Conservation (phyloP, 257 asterid genomes). For the Solanum etuberosum region DNA sequence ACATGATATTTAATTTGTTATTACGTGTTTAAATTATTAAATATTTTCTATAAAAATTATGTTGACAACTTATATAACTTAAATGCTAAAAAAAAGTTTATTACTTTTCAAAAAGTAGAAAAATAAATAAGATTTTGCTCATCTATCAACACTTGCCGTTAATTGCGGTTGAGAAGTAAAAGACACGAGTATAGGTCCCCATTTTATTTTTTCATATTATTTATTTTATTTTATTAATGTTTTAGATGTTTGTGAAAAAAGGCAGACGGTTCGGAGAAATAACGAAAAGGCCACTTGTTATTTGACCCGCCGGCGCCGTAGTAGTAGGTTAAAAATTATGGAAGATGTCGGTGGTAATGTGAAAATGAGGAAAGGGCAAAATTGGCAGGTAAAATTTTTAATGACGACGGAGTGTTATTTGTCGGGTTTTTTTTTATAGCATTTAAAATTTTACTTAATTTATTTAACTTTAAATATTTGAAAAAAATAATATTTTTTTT, state of each 20-base stretch:
- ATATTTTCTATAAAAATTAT: no score
- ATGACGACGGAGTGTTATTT: background rate
- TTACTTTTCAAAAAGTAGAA: background rate
- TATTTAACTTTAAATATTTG: background rate
- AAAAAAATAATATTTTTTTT: background rate
- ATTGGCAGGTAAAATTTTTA: background rate
- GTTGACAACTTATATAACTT: background rate
- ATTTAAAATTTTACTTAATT: no score
- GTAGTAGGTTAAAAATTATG: background rate
- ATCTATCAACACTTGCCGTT: constrained; percentile 39
- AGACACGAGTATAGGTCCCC: constrained; percentile 21
- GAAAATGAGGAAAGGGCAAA: background rate
- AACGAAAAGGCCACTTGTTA: background rate
- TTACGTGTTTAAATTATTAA: background rate
- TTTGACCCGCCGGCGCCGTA: background rate
- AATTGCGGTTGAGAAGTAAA: constrained; percentile 71
- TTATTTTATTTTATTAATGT: background rate
- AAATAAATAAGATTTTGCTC: background rate
- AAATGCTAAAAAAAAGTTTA: background rate
- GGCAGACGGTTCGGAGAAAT: background rate
- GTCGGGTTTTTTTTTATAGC: background rate
- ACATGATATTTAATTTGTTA: background rate
- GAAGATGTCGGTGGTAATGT: background rate
- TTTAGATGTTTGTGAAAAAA: background rate
- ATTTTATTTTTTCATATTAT: background rate